These are phyloP conservation scores for Parastagonospora avenae DNA, from an alignment of 2,329 filamentous ascomycete genomes.

Conservation along the genomic window DNA sequence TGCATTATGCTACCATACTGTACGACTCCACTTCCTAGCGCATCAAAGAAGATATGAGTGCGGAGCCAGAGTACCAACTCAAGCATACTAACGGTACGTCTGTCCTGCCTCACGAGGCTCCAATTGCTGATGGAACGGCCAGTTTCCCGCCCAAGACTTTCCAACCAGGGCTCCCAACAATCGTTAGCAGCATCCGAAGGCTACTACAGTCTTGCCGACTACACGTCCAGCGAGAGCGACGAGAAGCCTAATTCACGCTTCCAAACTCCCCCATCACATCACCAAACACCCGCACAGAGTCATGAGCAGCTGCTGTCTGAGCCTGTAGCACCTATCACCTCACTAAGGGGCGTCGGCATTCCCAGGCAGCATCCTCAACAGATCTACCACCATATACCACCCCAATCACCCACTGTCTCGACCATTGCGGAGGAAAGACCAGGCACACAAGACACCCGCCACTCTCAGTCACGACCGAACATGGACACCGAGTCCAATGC, in stretches of 20 bases:
- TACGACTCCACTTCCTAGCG: slow-evolving; percentile 36
- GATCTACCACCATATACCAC: slow-evolving; percentile 20
- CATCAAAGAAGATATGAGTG: slow-evolving; percentile 42
- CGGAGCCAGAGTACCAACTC: slow-evolving; percentile 45
- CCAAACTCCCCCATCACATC: slow-evolving; percentile 43
- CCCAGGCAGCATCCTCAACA: slow-evolving; percentile 32
- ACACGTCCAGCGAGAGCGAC: slow-evolving; percentile 45
- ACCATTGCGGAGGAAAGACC: slow-evolving; percentile 42
- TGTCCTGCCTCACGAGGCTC: slow-evolving; percentile 1
- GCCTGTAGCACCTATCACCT: slow-evolving; percentile 36
- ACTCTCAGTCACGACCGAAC: slow-evolving; percentile 21
- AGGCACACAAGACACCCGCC: slow-evolving; percentile 29
- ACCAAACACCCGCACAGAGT: slow-evolving; percentile 41
- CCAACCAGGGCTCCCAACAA: slow-evolving; percentile 50
- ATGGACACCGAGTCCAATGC: slow-evolving; percentile 43
- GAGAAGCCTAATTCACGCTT: slow-evolving; percentile 33
- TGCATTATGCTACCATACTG: slow-evolving; percentile 33
- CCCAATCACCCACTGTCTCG: slow-evolving; percentile 35
- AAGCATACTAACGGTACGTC: slow-evolving; percentile 50
- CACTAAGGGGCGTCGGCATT: slow-evolving; percentile 39
- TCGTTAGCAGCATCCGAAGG: slow-evolving; percentile 57
- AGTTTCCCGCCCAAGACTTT: slow-evolving; percentile 49
- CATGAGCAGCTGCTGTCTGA: slow-evolving; percentile 43
- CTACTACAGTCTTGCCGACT: slow-evolving; percentile 55
- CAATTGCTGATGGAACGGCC: slow-evolving; percentile 19